Evolutionary conservation across 1,284 basidiomycete species (phyloP).

Genomic region (Moniliella sp.): DNA sequence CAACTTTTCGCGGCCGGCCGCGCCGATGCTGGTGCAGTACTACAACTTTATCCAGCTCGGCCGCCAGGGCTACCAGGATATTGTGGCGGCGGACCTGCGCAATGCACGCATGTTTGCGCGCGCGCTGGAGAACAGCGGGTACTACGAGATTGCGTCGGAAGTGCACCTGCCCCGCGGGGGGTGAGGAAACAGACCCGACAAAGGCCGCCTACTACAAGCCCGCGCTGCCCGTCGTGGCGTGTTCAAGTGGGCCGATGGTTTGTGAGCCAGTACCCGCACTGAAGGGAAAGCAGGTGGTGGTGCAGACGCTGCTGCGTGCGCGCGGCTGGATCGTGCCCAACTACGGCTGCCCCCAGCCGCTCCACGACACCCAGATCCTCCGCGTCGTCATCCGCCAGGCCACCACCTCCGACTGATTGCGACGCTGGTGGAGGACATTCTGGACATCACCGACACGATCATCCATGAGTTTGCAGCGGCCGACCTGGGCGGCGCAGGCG

Average conservation of each 20-base stretch:
- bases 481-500: no score
- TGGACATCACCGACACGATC: no score
- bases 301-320: slow-evolving; percentile 55
- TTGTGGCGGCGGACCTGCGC: slow-evolving; percentile 50
- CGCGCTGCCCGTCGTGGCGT: slow-evolving; percentile 71
- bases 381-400: no score
- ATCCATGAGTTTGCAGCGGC: no score
- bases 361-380: no score
- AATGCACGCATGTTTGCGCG: slow-evolving; percentile 60
- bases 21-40: slow-evolving; percentile 74
- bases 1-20: slow-evolving; percentile 77
- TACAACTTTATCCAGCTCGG: slow-evolving; percentile 44
- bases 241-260: slow-evolving; percentile 53
- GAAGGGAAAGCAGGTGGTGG: slow-evolving; percentile 67
- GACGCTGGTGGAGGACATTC: no score
- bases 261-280: slow-evolving; percentile 22
- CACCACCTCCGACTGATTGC: no score
- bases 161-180: no score
- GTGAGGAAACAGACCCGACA: no score
- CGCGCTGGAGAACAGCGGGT: slow-evolving; percentile 58
- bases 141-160: slow-evolving; percentile 40
- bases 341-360: no score
- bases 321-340: slow-evolving; percentile 60
- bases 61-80: slow-evolving; percentile 31
- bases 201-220: slow-evolving; percentile 51